Percentiles rank a stretch among this genome's conserved stretches.
phyloP scores from a whole-genome alignment of 2,329 filamentous ascomycete genomes.

The Dothideomycetidae sp. region DNA sequence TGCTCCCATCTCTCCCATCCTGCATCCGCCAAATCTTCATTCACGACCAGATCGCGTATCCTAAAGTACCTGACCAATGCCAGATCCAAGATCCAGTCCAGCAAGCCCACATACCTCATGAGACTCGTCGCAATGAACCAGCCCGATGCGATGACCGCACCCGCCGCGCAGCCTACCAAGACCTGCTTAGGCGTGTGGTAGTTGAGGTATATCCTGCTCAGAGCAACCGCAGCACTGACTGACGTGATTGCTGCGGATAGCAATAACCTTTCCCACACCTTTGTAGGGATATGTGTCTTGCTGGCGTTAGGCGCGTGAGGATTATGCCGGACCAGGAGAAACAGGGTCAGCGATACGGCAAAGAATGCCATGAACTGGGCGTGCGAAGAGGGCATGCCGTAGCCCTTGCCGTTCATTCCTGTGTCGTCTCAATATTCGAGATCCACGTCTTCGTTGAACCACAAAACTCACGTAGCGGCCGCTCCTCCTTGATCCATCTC shows the following conservation, averaged over 20 bases:
- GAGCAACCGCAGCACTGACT: constrained; percentile 44
- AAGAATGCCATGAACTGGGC: constrained; percentile 92
- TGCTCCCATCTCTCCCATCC: constrained; percentile 89
- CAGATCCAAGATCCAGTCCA: constrained; percentile 58
- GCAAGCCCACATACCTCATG: constrained; percentile 50
- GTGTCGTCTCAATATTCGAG: no score
- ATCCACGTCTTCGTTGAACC: no score
- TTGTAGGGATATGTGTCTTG: constrained; percentile 40
- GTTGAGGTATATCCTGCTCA: constrained; percentile 75
- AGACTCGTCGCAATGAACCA: constrained; percentile 69
- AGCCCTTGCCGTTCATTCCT: constrained; percentile 75
- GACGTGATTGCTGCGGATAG: constrained; percentile 31
- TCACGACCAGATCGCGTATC: constrained; percentile 68
- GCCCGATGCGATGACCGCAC: constrained; percentile 51
- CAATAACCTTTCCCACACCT: constrained; percentile 44
- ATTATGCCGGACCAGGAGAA: constrained; percentile 67
- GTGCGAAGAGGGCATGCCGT: constrained; percentile 94
- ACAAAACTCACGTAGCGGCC: constrained; percentile 54
- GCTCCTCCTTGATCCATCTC: constrained; percentile 79
- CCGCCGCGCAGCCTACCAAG: constrained; percentile 59
- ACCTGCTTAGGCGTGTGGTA: constrained; percentile 90
- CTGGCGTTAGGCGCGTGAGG: constrained; percentile 35
- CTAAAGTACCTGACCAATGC: constrained; percentile 51
- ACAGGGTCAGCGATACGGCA: constrained; percentile 67
- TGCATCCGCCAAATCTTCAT: constrained; percentile 78